Conservation (phyloP, 768 basidiomycete species). For the Trametes meyenii region DNA sequence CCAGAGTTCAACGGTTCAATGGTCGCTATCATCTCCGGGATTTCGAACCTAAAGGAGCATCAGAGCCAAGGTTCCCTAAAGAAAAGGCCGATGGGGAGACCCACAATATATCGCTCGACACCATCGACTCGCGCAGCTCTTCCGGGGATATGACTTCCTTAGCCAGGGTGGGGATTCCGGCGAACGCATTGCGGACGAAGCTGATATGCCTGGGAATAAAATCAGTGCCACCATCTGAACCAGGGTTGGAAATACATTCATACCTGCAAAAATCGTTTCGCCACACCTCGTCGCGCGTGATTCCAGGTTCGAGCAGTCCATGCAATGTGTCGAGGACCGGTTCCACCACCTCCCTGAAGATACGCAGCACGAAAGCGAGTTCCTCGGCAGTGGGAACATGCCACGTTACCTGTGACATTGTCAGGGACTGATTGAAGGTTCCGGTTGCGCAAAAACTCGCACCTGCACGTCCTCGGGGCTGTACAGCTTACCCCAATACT, state of each 20-base stretch:
- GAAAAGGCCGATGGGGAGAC: slow-evolving; percentile 19
- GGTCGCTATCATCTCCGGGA: slow-evolving; percentile 76
- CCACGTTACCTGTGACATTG: slow-evolving; percentile 61
- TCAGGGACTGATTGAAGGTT: neutral
- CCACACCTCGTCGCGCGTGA: slow-evolving; percentile 64
- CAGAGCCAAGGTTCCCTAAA: neutral
- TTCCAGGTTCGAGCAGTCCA: slow-evolving; percentile 51
- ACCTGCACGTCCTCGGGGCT: slow-evolving; percentile 70
- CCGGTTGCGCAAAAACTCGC: slow-evolving; percentile 20
- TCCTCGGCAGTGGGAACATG: slow-evolving; percentile 74
- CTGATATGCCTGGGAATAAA: slow-evolving; percentile 55
- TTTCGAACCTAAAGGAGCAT: slow-evolving; percentile 54
- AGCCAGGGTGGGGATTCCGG: slow-evolving; percentile 70
- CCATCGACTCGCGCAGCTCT: slow-evolving; percentile 45
- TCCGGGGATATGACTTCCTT: slow-evolving; percentile 55
- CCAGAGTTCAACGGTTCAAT: slow-evolving; percentile 63
- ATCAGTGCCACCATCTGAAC: neutral
- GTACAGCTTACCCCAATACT: slow-evolving; percentile 82
- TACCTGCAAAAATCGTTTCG: slow-evolving; percentile 86
- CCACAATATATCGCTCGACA: slow-evolving; percentile 72
- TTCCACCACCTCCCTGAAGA: slow-evolving; percentile 68
- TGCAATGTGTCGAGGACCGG: slow-evolving; percentile 64
- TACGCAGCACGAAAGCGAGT: slow-evolving; percentile 69
- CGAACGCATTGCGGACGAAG: slow-evolving; percentile 73
- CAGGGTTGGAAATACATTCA: no score